A percentile compares a stretch with the other conserved stretches of the same genome.
phyloP scores from a whole-genome alignment of 1,139 yeast genomes.

The Keqinozyma sinolaborantium region DNA sequence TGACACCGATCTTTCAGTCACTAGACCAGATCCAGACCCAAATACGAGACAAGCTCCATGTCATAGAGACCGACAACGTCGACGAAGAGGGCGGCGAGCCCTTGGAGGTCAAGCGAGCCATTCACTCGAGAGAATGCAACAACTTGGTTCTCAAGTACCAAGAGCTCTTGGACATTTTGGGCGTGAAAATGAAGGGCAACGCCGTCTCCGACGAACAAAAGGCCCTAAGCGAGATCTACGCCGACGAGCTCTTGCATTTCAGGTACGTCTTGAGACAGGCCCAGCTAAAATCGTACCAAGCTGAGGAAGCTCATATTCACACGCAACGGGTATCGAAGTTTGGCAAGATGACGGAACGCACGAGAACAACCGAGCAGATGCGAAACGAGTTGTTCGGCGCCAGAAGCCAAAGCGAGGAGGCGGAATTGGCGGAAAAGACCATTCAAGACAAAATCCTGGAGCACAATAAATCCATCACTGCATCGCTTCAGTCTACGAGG shows the following conservation, averaged over 20 bases:
- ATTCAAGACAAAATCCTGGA: constrained; percentile 35
- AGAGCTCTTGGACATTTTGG: constrained; percentile 18
- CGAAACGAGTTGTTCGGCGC: constrained; percentile 10
- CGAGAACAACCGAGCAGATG: constrained; percentile 11
- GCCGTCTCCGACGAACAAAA: constrained; percentile 5
- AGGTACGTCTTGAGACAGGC: constrained; percentile 20
- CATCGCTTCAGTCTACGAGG: constrained; percentile 50
- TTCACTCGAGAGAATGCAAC: constrained; percentile 12
- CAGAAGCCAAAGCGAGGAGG: constrained; percentile 12
- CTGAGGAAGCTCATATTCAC: constrained; percentile 25
- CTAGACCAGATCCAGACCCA: neutral
- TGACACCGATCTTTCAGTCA: neutral
- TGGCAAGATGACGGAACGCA: constrained; percentile 11
- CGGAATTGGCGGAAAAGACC: constrained; percentile 12
- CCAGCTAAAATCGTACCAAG: constrained; percentile 21
- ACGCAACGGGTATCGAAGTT: constrained; percentile 23
- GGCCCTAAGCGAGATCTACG: constrained; percentile 14
- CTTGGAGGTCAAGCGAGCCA: constrained; percentile 14
- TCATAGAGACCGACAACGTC: constrained; percentile 8
- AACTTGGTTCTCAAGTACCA: constrained; percentile 12
- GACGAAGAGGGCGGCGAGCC: constrained; percentile 8
- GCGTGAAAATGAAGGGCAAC: constrained; percentile 9
- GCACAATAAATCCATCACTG: constrained; percentile 52
- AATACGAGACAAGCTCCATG: constrained; percentile 8
- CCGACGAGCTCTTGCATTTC: constrained; percentile 18